Conservation (phyloP, 306 rosid genomes). For the Vigna unguiculata region DNA sequence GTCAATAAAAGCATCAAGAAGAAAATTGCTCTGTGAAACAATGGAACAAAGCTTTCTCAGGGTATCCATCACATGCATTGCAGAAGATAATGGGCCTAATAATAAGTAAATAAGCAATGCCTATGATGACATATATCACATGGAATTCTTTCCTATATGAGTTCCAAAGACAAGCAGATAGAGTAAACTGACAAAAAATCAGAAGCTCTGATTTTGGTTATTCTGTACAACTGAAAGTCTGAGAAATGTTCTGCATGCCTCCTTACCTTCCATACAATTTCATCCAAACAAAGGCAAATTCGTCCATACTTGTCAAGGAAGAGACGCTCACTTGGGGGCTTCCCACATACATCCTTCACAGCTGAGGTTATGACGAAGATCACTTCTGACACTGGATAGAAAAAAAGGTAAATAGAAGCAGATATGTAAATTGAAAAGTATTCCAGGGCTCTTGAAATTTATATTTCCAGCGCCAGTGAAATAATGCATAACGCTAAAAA, state of each 20-base stretch:
- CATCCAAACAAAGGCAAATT: constrained; percentile 93
- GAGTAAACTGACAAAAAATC: background rate
- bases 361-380: constrained; percentile 84
- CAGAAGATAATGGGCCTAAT: constrained; percentile 35
- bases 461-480: constrained; percentile 9
- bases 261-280: constrained; percentile 93
- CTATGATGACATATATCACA: constrained; percentile 20
- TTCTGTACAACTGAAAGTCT: constrained; percentile 4
- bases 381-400: constrained; percentile 83
- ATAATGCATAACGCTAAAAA: constrained; percentile 11
- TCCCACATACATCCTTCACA: constrained; percentile 92
- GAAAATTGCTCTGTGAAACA: constrained; percentile 13
- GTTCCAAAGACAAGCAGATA: constrained; percentile 4
- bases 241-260: constrained; percentile 15
- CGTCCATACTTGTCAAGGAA: constrained; percentile 96
- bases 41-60: background rate
- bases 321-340: constrained; percentile 87
- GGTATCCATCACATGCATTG: constrained; percentile 19
- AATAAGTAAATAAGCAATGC: constrained; percentile 6
- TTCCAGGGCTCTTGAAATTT: background rate
- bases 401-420: constrained; percentile 2
- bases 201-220: constrained; percentile 14
- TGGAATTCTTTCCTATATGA: background rate
- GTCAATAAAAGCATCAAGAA: constrained; percentile 39
- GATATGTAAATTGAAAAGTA: background rate